Evolutionary conservation across 108 stramenopile genomes (phyloP), one percentile per base, ranked within the genome.

Genomic region (Skeletonema grethae): DNA sequence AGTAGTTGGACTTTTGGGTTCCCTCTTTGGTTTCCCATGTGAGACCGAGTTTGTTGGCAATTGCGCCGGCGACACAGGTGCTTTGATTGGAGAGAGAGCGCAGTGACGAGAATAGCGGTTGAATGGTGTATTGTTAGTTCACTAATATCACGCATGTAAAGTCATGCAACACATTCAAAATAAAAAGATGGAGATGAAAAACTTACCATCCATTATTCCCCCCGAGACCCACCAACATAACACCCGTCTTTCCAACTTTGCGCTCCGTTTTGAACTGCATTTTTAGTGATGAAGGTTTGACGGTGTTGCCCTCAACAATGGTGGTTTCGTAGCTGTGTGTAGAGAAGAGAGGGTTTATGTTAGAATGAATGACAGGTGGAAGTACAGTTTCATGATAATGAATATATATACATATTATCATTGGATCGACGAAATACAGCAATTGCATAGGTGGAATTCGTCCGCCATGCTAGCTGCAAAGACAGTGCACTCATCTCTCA

Each of bases 201-300:
- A 72, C 89, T 64, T 79, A 90, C 90, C 83, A 86, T 43, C 98
- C 98, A 84, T 99, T 99, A 90, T 99, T 99, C 9, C 98, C 98
- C 29, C 98, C 98, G 28, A 95, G 81, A 45, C 98, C 98, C 63
- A 98, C 86, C 70, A 99, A 82, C 98, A 99, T 98, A 67, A 98
- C 90, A 45, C 98, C 98, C 10, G 91, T 82, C 90, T 96, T 97
- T 57, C 90, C 90, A 20, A 98, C 97, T 29, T 84, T 92, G 35
- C 83, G 80, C 67, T 97, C 87, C 0, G 97, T 99, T 70, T 79
- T 85, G 85, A 99, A 96, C 56, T 91, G 81, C 82, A 97, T 84
- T 29, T 88, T 88, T 11, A 86, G 85, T 41, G 61, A 65, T 13
- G 82, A 61, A 3, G 98, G 97, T 28, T 80, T 86, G 56, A 93